Base-by-base conservation (phyloP, 352 stramenopile species). In the Globisporangium takayamanum region DNA sequence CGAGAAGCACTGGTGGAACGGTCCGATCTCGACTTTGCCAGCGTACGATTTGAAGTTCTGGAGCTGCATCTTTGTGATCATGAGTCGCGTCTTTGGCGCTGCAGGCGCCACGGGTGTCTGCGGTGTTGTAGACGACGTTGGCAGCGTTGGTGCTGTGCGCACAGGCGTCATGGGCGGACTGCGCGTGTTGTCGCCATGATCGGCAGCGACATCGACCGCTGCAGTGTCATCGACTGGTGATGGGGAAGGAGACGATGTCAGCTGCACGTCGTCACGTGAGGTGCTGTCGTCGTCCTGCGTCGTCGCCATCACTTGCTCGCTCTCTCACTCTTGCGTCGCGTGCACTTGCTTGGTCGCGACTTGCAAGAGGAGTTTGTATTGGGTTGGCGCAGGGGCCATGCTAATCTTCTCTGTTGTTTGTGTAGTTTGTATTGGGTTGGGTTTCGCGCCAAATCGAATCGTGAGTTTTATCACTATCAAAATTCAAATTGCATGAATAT, bases 11-110 rank as follows among this genome's bases (percentile, higher is more conserved):
- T 99, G 99, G 87, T 99, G 96, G 76, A 99, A 99, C 26, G 97
- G 97, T 0, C 97, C 97, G 64, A 99, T 99, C 65, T 97, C 90
- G 26, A 92, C 88, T 46, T 88, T 76, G 0, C 97, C 97, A 5
- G 96, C 97, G 75, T 99, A 99, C 39, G 92, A 99, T 77, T 99
- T 99, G 77, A 99, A 99, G 71, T 99, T 99, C 73, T 99, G 94
- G 50, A 99, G 70, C 69, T 84, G 89, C 87, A 99, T 98, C 75
- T 98, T 98, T 10, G 88, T 98, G 71, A 99, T 99, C 87, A 99
- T 97, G 8, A 98, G 73, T 2, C 96, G 88, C 63, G 83, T 84
- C 37, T 69, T 61, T 5, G 76, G 73, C 48, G 53, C 26, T 2
- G 50, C 39, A 0, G 59, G 47, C 3, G 52, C 16, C n/a, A 30